Evolutionary conservation across 495 filamentous ascomycete genomes (phyloP).

Genomic region (Rhizodiscina lignyota): DNA sequence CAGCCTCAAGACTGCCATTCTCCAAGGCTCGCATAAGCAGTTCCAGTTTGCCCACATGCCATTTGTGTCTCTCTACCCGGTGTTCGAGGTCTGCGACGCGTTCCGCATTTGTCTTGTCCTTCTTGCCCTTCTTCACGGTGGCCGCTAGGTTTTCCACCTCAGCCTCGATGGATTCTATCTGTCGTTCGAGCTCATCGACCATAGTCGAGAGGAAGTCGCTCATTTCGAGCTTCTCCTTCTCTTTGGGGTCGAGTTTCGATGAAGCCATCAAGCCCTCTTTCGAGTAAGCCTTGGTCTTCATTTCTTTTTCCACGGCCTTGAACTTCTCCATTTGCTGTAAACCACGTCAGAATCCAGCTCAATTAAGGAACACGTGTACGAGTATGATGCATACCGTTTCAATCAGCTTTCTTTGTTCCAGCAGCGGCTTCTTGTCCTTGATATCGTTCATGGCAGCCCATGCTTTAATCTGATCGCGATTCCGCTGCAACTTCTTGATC

Average conservation of each 20-base stretch:
- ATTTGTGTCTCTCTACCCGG: slow-evolving; percentile 84
- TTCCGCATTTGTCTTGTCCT: slow-evolving; percentile 64
- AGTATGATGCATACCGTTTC: slow-evolving; percentile 52
- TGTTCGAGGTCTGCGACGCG: slow-evolving; percentile 72
- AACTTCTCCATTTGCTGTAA: slow-evolving; percentile 97
- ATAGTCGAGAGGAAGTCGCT: slow-evolving; percentile 67
- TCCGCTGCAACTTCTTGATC: slow-evolving; percentile 97
- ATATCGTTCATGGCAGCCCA: slow-evolving; percentile 96
- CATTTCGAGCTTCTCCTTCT: slow-evolving; percentile 77
- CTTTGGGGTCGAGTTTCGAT: slow-evolving; percentile 83
- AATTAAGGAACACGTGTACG: too few species aligned
- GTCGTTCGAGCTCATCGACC: slow-evolving; percentile 87
- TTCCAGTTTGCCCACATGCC: slow-evolving; percentile 86
- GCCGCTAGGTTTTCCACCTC: slow-evolving; percentile 76
- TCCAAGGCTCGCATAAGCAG: slow-evolving; percentile 76
- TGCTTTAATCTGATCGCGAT: slow-evolving; percentile 97
- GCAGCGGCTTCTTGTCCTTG: slow-evolving; percentile 90
- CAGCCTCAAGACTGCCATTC: slow-evolving; percentile 76
- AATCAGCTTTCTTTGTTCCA: slow-evolving; percentile 87
- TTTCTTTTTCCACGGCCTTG: slow-evolving; percentile 99
- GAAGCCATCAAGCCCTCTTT: slow-evolving; percentile 89
- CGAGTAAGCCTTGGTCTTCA: slow-evolving; percentile 99
- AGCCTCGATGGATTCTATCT: slow-evolving; percentile 83
- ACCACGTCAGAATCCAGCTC: too few species aligned
- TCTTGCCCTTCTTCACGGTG: slow-evolving; percentile 87